phyloP scores from a whole-genome alignment of 2,329 filamentous ascomycete genomes.

The Rhexocercosporidium sp. region DNA sequence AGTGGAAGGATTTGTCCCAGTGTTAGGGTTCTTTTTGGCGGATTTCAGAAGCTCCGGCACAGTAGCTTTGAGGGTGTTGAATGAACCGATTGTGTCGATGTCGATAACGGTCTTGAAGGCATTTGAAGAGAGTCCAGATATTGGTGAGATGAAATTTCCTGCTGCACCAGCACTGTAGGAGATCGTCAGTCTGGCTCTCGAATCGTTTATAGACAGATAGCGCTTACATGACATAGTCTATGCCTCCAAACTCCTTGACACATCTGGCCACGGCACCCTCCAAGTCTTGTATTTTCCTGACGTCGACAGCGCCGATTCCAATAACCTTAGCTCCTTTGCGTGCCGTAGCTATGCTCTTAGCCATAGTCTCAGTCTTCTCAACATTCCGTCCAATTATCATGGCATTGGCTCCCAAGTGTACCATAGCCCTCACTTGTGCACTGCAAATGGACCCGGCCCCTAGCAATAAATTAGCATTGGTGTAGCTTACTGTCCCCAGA shows the following conservation, averaged over 20 bases:
- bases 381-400: conserved; percentile 92
- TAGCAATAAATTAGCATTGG: not conserved
- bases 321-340: conserved; percentile 82
- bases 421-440: conserved; percentile 88
- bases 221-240: conserved; percentile 91
- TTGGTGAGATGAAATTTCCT: conserved; percentile 91
- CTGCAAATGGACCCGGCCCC: conserved; percentile 91
- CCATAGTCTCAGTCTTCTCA: conserved; percentile 83
- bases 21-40: conserved; percentile 61
- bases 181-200: not conserved
- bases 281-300: conserved; percentile 74
- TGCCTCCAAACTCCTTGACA: conserved; percentile 79
- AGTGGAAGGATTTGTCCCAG: conserved; percentile 61
- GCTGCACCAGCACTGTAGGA: conserved; percentile 80
- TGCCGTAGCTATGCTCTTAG: conserved; percentile 80
- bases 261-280: conserved; percentile 79
- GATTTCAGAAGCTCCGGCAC: conserved; percentile 81
- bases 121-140: conserved; percentile 81
- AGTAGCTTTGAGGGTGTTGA: conserved; percentile 93
- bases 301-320: conserved; percentile 80
- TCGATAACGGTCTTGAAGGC: conserved; percentile 96
- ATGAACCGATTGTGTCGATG: conserved; percentile 92
- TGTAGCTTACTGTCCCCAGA: too few species aligned
- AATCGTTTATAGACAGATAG: not conserved
- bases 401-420: conserved; percentile 89